Base-by-base conservation (phyloP, 768 basidiomycete species). In the Punctularia strigosozonata region DNA sequence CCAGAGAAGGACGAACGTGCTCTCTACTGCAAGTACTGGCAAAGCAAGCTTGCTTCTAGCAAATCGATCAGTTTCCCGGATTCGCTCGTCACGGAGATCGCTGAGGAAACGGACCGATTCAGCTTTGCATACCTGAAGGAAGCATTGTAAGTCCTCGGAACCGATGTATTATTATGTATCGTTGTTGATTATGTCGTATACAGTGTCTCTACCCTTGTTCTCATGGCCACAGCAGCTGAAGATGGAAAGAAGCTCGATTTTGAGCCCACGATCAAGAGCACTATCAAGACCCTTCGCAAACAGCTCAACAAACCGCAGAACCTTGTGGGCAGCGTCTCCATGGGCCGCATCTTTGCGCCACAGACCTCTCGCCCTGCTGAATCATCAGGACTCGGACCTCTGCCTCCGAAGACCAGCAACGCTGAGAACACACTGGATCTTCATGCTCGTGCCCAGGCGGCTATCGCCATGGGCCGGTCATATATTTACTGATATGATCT, bases 111-210 rank as follows among this genome's bases (percentile, higher is more conserved):
- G 0, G 62, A 68, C 23, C 61, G 64, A 22, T 90, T 90, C 62
- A 84, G 80, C 47, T 90, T 90, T 54, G 85, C 88, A 0, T 90
- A 87, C 56, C 63, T 91, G 49, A 90, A 92, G 55, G 88, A 90
- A 57, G 84, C 75, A 3, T 90, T 90, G 87, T 90, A 53, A 43
- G 83, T 66, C 20, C 14, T 21, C 25, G 40, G 14, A 32, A 40
- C 25, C 32, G 22, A 37, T 31, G 36, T 18, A 22, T 12, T 38
- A 36, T 22, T 15, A 25, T 7, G 25, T 5, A n/a, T 40, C 18
- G 14, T 43, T 28, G 39, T 10, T 15, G 4, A 12, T 21, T 30
- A 12, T 34, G 26, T 20, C 31, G 20, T 25, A 24, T 39, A 10
- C 45, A 87, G 85, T 51, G 77, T 88, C 14, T 79, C 85, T 3